Evolutionary conservation across 2,329 filamentous ascomycete genomes (phyloP), one percentile per base, ranked within the genome.

Genomic region (Pseudogymnoascus sp.): DNA sequence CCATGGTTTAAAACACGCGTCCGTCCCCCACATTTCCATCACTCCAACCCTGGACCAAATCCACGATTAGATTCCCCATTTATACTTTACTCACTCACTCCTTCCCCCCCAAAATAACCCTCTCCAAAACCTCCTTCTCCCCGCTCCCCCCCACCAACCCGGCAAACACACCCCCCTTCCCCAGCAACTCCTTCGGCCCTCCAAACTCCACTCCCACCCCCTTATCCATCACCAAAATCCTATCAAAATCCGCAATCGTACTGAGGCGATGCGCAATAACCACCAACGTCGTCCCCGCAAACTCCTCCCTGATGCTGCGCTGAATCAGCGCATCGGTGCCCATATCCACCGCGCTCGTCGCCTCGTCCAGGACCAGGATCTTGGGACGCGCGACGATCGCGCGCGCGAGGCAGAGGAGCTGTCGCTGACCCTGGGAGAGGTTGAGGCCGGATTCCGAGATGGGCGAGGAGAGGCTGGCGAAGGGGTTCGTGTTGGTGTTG

Each of bases 291-390:
- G 81, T 82, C 63, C 83, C 83, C 0, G 78, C 82, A 65, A 90
- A 90, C 70, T 90, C 86, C 68, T 88, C 83, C 20, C 87, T 79
- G 66, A 91, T 90, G 58, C 80, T 84, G 5, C 85, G 80, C 74
- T 91, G 88, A 67, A 91, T 91, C 25, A 90, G 79, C 1, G 80
- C 76, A 70, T 92, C 89, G 0, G 89, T 91, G 39, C 80, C 77
- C 85, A 90, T 90, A 71, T 91, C 89, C 2, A 92, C 88, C 0
- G 89, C 88, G 2, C 83, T 87, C 0, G 89, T 93, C 0, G 89
- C 89, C 74, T 92, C 89, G 70, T 93, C 89, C 1, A 92, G 80
- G 1, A 92, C 84, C 82, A 93, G 88, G 67, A 93, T 84, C 69
- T 88, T 87, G 2, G 89, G 88, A 0, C 85, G 80, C 0, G 83